Evolutionary conservation across 257 asterid species (phyloP), one percentile per base, ranked within the genome.

Genomic region (Solanum ossicruentum): DNA sequence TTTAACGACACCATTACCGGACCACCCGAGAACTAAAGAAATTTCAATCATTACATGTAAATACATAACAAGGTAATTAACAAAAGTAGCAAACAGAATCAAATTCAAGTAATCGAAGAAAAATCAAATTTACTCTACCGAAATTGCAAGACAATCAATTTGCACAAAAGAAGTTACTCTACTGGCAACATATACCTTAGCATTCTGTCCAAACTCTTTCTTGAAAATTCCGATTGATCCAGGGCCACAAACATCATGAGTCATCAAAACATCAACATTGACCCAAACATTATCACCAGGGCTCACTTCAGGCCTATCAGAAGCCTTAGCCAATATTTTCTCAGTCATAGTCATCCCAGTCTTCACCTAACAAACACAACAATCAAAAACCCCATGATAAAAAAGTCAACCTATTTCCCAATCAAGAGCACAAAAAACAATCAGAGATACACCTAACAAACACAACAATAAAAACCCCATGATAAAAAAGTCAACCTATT

Each of bases 231-330:
- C 98, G 83, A 93, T 85, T 39, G 93, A 60, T 89, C 94, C 96
- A 55, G 98, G 98, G 78, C 99, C 99, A 86, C 99, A 93, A 69
- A 97, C 98, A 83, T 97, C 99, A 85, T 95, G 99, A 10, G 98
- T 97, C 99, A 97, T 97, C 93, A 97, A 84, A 86, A 93, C 86
- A 92, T 97, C 98, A 82, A 94, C 92, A 85, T 95, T 89, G 15
- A 92, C 98, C 99, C 98, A 97, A 2, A 91, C 96, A 84, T 97
- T 97, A 70, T 97, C 99, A 87, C 99, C 99, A 20, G 99, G 98
- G 69, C 77, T 88, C 92, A 97, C 89, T 65, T 89, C 94, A 67
- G 92, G 32, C 87, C 91, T 97, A 90, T 95, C 95, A 10, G 99
- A 95, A 85, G 97, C 96, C 88, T 88, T 95, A 23, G 98, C 96